phyloP scores from a whole-genome alignment of 805 yeast species.

The Lachancea sp. region DNA sequence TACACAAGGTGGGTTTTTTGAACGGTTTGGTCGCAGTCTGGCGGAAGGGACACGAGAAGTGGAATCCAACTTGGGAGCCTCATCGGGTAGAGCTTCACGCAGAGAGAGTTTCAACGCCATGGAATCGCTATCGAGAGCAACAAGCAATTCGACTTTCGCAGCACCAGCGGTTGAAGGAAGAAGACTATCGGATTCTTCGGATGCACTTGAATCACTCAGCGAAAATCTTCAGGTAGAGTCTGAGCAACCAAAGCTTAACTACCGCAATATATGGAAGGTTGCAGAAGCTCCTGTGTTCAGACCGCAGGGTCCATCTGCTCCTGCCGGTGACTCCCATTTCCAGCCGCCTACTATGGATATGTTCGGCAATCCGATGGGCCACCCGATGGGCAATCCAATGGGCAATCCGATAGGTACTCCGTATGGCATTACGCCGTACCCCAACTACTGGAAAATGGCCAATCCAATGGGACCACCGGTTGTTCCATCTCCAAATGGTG shows the following conservation, averaged over 20 bases:
- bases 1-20: constrained; percentile 27
- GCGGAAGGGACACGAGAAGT: constrained; percentile 33
- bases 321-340: background rate
- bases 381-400: background rate
- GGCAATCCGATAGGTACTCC: background rate
- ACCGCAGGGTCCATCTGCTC: constrained; percentile 10
- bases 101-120: constrained; percentile 6
- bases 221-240: constrained; percentile 10
- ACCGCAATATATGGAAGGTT: constrained; percentile 22
- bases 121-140: constrained; percentile 8
- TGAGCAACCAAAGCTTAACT: constrained; percentile 2
- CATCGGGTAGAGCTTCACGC: constrained; percentile 11
- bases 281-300: constrained; percentile 26
- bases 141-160: constrained; percentile 6
- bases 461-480: constrained; percentile 13
- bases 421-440: constrained; percentile 6
- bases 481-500: constrained; percentile 6
- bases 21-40: constrained; percentile 30
- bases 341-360: constrained; percentile 4
- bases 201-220: constrained; percentile 12
- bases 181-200: constrained; percentile 10
- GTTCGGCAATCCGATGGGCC: background rate
- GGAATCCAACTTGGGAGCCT: constrained; percentile 12
- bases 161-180: constrained; percentile 1
- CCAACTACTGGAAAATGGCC: constrained; percentile 5